These are phyloP conservation scores for Gastrodia elata DNA, from an alignment of 106 monocot species.

Conservation along the genomic window DNA sequence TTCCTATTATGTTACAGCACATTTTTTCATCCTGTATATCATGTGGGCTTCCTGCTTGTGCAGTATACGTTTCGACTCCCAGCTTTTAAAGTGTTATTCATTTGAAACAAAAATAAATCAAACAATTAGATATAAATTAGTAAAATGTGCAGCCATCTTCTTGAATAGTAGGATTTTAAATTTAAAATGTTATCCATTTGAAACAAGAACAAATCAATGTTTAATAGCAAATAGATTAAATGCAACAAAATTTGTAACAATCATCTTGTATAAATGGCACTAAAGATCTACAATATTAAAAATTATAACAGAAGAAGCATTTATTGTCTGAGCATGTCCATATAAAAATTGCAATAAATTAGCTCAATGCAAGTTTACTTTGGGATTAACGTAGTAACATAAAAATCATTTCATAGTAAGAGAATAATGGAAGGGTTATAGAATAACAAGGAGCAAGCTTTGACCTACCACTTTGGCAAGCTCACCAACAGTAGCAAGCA, in stretches of 20 bases:
- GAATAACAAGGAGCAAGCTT: conserved; percentile 1
- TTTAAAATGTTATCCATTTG: neutral
- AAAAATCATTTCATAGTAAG: neutral
- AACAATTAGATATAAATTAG: neutral
- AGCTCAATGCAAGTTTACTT: neutral
- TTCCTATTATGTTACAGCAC: too few relatives aligned
- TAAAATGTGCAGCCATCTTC: neutral
- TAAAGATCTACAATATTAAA: neutral
- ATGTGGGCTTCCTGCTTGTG: too few relatives aligned
- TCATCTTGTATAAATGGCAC: neutral
- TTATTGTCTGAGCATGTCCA: neutral
- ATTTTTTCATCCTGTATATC: too few relatives aligned
- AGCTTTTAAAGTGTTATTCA: neutral
- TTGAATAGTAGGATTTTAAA: too few relatives aligned
- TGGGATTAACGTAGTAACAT: neutral
- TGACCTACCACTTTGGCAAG: conserved; percentile 81
- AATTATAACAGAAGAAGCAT: neutral
- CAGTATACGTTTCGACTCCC: too few relatives aligned
- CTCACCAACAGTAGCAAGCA: conserved; percentile 92
- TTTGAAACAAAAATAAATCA: neutral
- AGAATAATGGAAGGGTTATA: neutral
- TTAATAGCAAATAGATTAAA: neutral
- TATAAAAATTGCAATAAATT: neutral
- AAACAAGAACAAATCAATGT: neutral
- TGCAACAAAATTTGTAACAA: neutral